phyloP scores from a whole-genome alignment of 192 early-diverging fungal genomes.

The Coemansia sp. region DNA sequence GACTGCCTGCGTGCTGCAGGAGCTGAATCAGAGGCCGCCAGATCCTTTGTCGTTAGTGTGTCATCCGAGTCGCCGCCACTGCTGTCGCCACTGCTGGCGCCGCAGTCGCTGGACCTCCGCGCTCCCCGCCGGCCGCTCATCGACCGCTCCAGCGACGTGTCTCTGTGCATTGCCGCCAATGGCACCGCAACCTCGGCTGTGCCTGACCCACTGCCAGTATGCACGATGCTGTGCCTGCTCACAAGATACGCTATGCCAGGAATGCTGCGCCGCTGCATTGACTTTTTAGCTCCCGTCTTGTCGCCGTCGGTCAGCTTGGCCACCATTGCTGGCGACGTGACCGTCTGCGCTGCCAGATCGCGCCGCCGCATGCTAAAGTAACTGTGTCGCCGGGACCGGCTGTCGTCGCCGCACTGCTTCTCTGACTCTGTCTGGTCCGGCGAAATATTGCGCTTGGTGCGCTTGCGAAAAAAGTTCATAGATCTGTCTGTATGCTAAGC shows the following conservation, averaged over 20 bases:
- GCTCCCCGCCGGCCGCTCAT: constrained; percentile 6
- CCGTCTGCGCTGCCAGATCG: constrained; percentile 3
- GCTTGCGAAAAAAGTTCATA: constrained; percentile 48
- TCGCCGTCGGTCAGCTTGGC: constrained; percentile 7
- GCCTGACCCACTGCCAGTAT: constrained; percentile 3
- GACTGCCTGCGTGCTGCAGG: constrained; percentile 11
- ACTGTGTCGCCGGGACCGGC: constrained; percentile 25
- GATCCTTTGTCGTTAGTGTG: constrained; percentile 29
- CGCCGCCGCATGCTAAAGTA: constrained; percentile 40
- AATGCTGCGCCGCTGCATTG: constrained; percentile 36
- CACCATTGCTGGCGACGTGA: neutral
- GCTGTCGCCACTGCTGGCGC: constrained; percentile 33
- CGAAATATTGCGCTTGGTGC: constrained; percentile 12
- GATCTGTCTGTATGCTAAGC: neutral
- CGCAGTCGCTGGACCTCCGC: constrained; percentile 10
- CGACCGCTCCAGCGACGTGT: neutral
- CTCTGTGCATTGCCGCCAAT: constrained; percentile 1
- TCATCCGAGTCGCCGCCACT: constrained; percentile 43
- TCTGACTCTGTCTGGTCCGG: constrained; percentile 4
- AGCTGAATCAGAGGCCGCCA: neutral
- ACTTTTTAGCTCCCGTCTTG: neutral
- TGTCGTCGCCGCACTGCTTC: neutral
- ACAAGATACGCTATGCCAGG: constrained; percentile 38
- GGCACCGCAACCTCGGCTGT: constrained; percentile 9
- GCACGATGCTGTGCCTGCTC: constrained; percentile 18